Base-by-base conservation (phyloP, 2,329 filamentous ascomycete genomes). In the Lachnellula occidentalis region DNA sequence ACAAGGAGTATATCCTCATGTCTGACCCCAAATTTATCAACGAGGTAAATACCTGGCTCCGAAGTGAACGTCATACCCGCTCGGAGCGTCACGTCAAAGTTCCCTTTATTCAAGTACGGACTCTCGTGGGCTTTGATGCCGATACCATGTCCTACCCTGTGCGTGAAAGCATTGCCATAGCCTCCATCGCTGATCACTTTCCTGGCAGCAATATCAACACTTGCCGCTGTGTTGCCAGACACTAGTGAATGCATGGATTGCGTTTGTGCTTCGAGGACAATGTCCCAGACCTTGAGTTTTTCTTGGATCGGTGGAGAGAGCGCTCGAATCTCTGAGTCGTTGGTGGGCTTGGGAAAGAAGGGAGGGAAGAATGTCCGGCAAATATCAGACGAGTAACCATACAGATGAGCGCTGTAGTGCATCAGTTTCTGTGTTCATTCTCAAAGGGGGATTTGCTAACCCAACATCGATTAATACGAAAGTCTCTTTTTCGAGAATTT, bases 91-190 rank as follows among this genome's bases (percentile, higher is more conserved):
- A 72, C 70, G 2, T 64, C 68, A 2, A 70, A 71, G 61, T 86
- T 86, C 54, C 79, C 83, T 62, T 84, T 81, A 64, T 86, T 83
- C 34, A 86, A 69, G 59, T 85, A 86, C 0, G 82, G 82, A 31
- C 79, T 81, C 64, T 86, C 82, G 58, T 85, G 82, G 1, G 82
- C 82, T 68, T 86, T 85, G 64, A 86, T 84, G 0, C 82, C 83
- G 47, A 86, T 84, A 1, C 82, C 79, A 61, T 86, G 83, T 1
- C 82, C 82, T 1, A 86, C 71, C 1, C 82, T 75, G 60, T 86
- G 82, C 1, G 82, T 85, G 58, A 86, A 86, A 0, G 73, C 74
- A 19, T 76, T 70, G 0, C 78, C 80, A 55, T 85, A 85, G 0
- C 81, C 82, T 0, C 80, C 81, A 11, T 76, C 66, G 12, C 77